Evolutionary conservation across 352 stramenopile genomes (phyloP), one percentile per base, ranked within the genome.

Genomic region (Blastocystis sp.): DNA sequence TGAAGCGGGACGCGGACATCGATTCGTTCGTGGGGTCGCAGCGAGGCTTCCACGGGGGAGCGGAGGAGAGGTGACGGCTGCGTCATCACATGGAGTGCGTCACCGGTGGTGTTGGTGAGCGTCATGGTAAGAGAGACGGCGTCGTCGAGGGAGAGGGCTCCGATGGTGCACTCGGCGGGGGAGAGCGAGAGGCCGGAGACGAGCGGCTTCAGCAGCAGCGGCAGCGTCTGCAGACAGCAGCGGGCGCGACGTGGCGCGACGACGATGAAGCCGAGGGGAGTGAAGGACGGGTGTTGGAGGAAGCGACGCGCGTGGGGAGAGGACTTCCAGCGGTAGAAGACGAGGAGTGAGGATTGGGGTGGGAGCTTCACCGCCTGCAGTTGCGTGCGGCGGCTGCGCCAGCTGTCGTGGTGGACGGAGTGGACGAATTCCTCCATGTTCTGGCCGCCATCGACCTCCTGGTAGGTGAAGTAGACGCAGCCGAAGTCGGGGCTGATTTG

Each of bases 401-500:
- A 49, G 24, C 24, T 40, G 8, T 51, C 34, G 2, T n/a, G n/a
- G n/a, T 75, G n/a, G 16, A 75, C 18, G 21, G 24, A 34, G 32
- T 51, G 42, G 18, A 34, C 14, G 32, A 59, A 59, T 32, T 32
- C 51, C 18, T 59, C 51, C 3, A 59, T 59, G 32, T 59, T 59
- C 11, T 14, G 51, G 32, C 32, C 51, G n/a, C 51, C 51, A 32
- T 59, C 51, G 32, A 59, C 32, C 9, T 81, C 48, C 27, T 49
- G 46, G 53, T 49, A n/a, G 24, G 34, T 42, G 53, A 81, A 81
- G 11, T 36, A 51, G 9, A 81, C 42, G 34, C 44, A 48, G 14
- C 69, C 69, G 46, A 81, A 64, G 48, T 81, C 69, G 32, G 69
- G 69, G 36, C 69, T 51, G 29, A 81, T 81, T 40, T 81, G 53